These are phyloP conservation scores for Phialophora chinensis DNA, from an alignment of 2,329 filamentous ascomycete genomes.

Conservation along the genomic window DNA sequence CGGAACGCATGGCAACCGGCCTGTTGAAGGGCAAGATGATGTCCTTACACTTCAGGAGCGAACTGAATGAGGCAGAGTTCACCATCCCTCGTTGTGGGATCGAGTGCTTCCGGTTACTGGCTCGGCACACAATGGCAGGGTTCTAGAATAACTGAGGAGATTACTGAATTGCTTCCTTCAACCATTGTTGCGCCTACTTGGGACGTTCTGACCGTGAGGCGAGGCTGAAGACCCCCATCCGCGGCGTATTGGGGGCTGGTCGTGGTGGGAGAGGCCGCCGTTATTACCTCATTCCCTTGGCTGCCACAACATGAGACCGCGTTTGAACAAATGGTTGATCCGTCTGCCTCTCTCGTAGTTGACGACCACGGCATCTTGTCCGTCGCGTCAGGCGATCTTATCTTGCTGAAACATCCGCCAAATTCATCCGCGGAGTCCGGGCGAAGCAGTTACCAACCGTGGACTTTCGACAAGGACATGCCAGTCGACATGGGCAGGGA, in stretches of 20 bases:
- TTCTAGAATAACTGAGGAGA: not conserved
- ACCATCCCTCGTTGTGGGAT: not conserved
- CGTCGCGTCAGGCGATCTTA: not conserved
- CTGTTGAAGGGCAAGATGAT: not conserved
- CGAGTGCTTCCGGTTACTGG: not conserved
- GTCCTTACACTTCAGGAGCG: not conserved
- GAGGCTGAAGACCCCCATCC: not conserved
- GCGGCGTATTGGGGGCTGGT: not conserved
- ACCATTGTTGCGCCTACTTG: not conserved
- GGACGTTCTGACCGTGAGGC: not conserved
- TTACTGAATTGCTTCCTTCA: not conserved
- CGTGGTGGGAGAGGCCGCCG: not conserved
- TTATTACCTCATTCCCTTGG: too few species aligned
- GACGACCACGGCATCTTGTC: not conserved
- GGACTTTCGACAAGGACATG: not conserved
- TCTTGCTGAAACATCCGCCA: not conserved
- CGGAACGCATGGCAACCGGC: not conserved
- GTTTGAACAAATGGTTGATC: not conserved
- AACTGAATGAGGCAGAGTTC: not conserved
- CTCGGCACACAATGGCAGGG: too few species aligned
- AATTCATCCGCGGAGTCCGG: not conserved
- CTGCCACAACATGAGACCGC: not conserved
- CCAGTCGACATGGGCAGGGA: not conserved
- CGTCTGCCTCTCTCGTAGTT: not conserved
- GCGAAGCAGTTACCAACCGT: not conserved